Evolutionary conservation across 805 yeast species (phyloP), one percentile per base, ranked within the genome.

Genomic region (Myxozyma kluyveri): DNA sequence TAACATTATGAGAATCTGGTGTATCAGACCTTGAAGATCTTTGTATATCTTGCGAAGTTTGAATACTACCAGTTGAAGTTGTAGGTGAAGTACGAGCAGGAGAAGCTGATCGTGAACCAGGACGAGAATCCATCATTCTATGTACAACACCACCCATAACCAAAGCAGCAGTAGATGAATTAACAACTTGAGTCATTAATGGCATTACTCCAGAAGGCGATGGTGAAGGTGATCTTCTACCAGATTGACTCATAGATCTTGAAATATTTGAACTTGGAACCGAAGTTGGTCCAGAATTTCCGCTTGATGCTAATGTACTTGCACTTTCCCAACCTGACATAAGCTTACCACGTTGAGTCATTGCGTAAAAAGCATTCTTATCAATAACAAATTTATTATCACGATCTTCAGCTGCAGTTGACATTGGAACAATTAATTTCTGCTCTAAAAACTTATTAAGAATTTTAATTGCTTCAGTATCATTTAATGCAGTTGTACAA

Each of bases 381-480:
- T 41, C 52, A 17, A 35, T 19, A 12, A 36, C 27, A 36, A 44
- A 35, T 10, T 26, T 19, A 3, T 10, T 17, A 14, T 27, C 39
- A 7, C 42, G 23, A 10, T 40, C 23, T 23, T 4, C 12, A 14
- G 47, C 18, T 12, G 36, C 36, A 3, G 26, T 10, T n/a, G 49
- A 52, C 14, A 45, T 29, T 3, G 42, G 42, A 17, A 41, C 44
- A 19, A 50, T 18, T 3, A 58, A 45, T 82, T 45, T 53, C 4
- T 23, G 46, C 5, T n/a, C 19, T 3, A 58, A 29, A 39, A 58
- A 56, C 62, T 89, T 73, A 63, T 84, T 86, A 61, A 91, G 77
- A 27, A 91, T 86, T 65, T 81, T 89, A 55, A 89, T 75, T 2
- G 97, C 97, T 67, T 91, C 99, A 61, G 80, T 83, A 41, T 90